Evolutionary conservation across 768 basidiomycete genomes (phyloP).

Genomic region (Calocybe indica): DNA sequence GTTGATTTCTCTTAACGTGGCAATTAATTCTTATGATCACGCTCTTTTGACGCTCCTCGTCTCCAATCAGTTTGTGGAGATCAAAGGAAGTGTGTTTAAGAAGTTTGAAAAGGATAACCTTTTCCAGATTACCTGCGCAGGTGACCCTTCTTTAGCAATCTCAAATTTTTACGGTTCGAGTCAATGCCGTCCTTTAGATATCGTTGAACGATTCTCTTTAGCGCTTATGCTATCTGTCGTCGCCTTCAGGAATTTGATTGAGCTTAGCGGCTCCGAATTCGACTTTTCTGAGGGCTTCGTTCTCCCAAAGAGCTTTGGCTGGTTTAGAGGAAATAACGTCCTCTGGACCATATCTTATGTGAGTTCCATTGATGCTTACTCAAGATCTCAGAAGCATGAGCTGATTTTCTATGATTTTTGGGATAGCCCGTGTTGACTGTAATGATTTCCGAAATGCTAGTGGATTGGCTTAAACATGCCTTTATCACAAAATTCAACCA

Average conservation of each 20-base stretch:
- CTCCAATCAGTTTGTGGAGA: slow-evolving; percentile 98
- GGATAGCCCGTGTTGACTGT: slow-evolving; percentile 86
- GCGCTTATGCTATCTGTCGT: slow-evolving; percentile 87
- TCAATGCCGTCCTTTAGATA: slow-evolving; percentile 52
- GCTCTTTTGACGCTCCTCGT: slow-evolving; percentile 89
- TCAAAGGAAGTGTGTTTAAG: slow-evolving; percentile 99
- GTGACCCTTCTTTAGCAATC: slow-evolving; percentile 31
- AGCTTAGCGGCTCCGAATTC: slow-evolving; percentile 87
- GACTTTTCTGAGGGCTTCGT: slow-evolving; percentile 67
- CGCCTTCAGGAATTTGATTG: slow-evolving; percentile 91
- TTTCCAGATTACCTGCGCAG: slow-evolving; percentile 97
- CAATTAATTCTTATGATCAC: slow-evolving; percentile 97
- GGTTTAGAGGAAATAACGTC: slow-evolving; percentile 74
- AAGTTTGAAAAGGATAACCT: slow-evolving; percentile 98
- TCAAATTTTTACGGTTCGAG: not conserved
- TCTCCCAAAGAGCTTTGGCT: slow-evolving; percentile 79
- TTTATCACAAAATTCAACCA: slow-evolving; percentile 99
- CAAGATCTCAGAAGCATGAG: not conserved
- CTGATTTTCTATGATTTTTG: not conserved
- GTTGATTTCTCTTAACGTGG: slow-evolving; percentile 90
- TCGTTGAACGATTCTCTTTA: slow-evolving; percentile 94
- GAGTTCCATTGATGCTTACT: slow-evolving; percentile 19
- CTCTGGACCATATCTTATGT: slow-evolving; percentile 90
- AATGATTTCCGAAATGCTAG: slow-evolving; percentile 84
- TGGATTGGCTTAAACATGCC: slow-evolving; percentile 99